Conservation (phyloP, 2,329 filamentous ascomycete genomes). For the Coniella lustricola region DNA sequence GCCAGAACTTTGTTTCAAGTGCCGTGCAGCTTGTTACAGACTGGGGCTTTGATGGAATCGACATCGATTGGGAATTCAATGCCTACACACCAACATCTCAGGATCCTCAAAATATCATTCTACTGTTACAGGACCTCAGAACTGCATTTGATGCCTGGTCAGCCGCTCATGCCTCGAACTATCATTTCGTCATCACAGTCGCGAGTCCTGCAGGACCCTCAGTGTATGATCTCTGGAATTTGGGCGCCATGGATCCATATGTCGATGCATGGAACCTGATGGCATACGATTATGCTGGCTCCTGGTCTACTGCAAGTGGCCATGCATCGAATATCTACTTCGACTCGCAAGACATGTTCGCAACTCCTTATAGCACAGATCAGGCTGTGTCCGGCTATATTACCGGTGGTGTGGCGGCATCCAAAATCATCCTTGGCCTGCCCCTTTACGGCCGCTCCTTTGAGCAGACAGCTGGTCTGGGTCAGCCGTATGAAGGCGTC, state of each 20-base stretch:
- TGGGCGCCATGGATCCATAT: conserved; percentile 39
- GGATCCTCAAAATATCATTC: conserved; percentile 35
- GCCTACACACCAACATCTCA: conserved; percentile 22
- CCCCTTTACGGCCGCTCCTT: conserved; percentile 78
- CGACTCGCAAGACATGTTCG: conserved; percentile 40
- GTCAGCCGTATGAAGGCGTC: conserved; percentile 54
- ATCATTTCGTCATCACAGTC: conserved; percentile 28
- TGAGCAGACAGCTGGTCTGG: conserved; percentile 58
- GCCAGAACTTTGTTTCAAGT: conserved; percentile 58
- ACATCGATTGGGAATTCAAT: conserved; percentile 53
- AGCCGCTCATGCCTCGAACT: conserved; percentile 21
- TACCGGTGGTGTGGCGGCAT: conserved; percentile 45
- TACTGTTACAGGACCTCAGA: conserved; percentile 36
- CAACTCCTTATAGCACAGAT: conserved; percentile 64
- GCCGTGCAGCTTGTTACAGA: conserved; percentile 66
- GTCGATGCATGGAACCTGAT: conserved; percentile 54
- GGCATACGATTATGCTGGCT: conserved; percentile 64
- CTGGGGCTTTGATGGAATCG: conserved; percentile 51
- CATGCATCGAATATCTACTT: conserved; percentile 65
- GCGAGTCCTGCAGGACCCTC: conserved; percentile 33
- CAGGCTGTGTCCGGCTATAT: conserved; percentile 59
- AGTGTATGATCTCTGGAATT: conserved; percentile 37
- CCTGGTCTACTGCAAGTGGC: conserved; percentile 52
- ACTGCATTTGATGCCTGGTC: conserved; percentile 27
- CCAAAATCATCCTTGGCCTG: conserved; percentile 69